These are phyloP conservation scores for Pleurotus platypus DNA, from an alignment of 768 basidiomycete genomes.

Conservation along the genomic window DNA sequence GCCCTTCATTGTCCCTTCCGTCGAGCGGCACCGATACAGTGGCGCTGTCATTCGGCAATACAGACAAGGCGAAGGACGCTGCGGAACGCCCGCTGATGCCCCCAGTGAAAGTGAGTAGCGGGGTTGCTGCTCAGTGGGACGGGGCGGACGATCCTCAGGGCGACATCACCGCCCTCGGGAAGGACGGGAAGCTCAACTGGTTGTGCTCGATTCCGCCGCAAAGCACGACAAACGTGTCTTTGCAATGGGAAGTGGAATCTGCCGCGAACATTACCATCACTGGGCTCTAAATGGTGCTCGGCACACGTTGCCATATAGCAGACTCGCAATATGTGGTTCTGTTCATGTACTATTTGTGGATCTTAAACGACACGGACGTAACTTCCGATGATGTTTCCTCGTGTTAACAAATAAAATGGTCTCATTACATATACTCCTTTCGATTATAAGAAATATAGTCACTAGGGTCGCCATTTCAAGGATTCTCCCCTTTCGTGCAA, in stretches of 20 bases:
- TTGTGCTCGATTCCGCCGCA: conserved; percentile 25
- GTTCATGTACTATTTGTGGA: too few species aligned
- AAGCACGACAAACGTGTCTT: conserved; percentile 22
- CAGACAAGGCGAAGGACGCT: conserved; percentile 7
- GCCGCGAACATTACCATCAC: conserved; percentile 3
- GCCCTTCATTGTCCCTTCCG: conserved; percentile 23
- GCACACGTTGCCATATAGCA: too few species aligned
- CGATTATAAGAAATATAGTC: too few species aligned
- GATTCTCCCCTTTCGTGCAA: too few species aligned
- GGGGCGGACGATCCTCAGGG: conserved; percentile 27
- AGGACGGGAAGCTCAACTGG: conserved; percentile 32
- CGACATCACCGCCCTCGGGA: conserved; percentile 17
- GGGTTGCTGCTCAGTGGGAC: conserved; percentile 35
- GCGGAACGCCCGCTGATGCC: conserved; percentile 11
- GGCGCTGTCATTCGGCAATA: background rate
- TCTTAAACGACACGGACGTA: too few species aligned
- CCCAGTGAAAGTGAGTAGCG: conserved; percentile 21
- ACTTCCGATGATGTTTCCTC: too few species aligned
- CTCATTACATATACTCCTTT: too few species aligned
- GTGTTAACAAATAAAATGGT: too few species aligned
- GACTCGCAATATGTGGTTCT: too few species aligned
- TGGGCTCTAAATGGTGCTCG: background rate
- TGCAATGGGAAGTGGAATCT: conserved; percentile 10
- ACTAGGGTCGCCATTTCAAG: too few species aligned
- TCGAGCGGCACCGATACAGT: background rate